A percentile compares a stretch with the other conserved stretches of the same genome.
Conservation (phyloP, 345 rosid genomes). For the Raphanus raphanistrum region DNA sequence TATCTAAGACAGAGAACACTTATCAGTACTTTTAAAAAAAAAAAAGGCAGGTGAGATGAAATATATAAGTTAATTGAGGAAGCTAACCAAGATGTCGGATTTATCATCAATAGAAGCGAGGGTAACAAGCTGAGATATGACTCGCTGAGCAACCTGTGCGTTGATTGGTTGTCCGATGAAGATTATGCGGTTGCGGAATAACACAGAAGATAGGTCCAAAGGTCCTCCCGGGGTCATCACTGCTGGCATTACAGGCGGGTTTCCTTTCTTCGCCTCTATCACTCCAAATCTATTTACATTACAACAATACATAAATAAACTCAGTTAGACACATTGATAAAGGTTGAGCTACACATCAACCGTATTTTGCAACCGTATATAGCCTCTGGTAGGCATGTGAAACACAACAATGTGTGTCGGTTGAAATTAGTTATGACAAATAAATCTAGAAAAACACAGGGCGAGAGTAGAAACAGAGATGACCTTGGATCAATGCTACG, state of each 20-base stretch:
- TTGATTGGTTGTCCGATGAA: slow-evolving; percentile 83
- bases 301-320: slow-evolving; percentile 1
- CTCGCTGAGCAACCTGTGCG: slow-evolving; percentile 85
- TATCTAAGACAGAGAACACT: slow-evolving; percentile 46
- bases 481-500: slow-evolving; percentile 50
- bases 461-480: slow-evolving; percentile 17
- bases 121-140: slow-evolving; percentile 90
- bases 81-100: slow-evolving; percentile 78
- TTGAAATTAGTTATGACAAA: too few species aligned
- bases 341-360: background rate
- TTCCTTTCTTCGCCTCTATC: slow-evolving; percentile 59
- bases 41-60: background rate
- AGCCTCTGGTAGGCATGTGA: too few species aligned
- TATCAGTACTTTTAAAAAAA: background rate
- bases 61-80: background rate
- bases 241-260: slow-evolving; percentile 89
- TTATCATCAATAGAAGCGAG: slow-evolving; percentile 83
- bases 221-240: slow-evolving; percentile 91
- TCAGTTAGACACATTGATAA: background rate
- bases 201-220: slow-evolving; percentile 79
- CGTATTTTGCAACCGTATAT: background rate
- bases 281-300: slow-evolving; percentile 43
- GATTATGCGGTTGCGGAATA: slow-evolving; percentile 82
- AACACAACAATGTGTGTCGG: too few species aligned
- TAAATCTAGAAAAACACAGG: background rate